Evolutionary conservation across 176 grass and related monocot genomes (phyloP), one percentile per base, ranked within the genome.

Genomic region (Alloteropsis semialata): DNA sequence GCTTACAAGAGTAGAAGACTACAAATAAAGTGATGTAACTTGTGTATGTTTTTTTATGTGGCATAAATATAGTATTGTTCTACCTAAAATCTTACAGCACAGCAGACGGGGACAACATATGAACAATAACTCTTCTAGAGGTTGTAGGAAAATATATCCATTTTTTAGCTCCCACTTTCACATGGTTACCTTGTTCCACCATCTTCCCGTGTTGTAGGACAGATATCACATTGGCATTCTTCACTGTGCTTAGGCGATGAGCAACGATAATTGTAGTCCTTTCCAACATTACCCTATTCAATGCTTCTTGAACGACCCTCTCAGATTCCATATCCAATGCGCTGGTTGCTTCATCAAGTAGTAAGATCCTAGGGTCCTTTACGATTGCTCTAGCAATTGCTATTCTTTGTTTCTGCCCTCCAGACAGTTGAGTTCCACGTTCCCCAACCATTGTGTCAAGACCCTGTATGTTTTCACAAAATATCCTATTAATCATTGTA

Each of bases 271-370:
- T 94, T 71, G 95, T 97, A 55, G 95, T 94, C 80, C 84, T 87
- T 60, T 91, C 84, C 76, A 89, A 43, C 95, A 97, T 94, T 44
- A 92, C 71, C 81, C 92, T 92, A 51, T 85, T 89, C 78, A 94
- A 82, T 69, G 95, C 92, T 82, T 92, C 90, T 81, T 97, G 95
- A 81, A 97, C 90, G 49, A 92, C 70, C 41, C 84, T 77, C 86
- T 97, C 92, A 50, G 95, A 97, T 69, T 94, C 92, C 71, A 94
- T 46, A 87, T 97, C 95, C 76, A 97, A 34, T 5, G 95, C 92
- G 25, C 92, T 97, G 38, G 95, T 97, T 81, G 95, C 95, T 87
- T 97, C 95, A 87, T 97, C 95, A 61, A 97, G 85, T 28, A 97
- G 75, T 56, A 97, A 87, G 83, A 97, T 94, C 76, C 74, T 92